These are phyloP conservation scores for Phytophthora crassamura DNA, from an alignment of 352 stramenopile genomes.

Conservation along the genomic window DNA sequence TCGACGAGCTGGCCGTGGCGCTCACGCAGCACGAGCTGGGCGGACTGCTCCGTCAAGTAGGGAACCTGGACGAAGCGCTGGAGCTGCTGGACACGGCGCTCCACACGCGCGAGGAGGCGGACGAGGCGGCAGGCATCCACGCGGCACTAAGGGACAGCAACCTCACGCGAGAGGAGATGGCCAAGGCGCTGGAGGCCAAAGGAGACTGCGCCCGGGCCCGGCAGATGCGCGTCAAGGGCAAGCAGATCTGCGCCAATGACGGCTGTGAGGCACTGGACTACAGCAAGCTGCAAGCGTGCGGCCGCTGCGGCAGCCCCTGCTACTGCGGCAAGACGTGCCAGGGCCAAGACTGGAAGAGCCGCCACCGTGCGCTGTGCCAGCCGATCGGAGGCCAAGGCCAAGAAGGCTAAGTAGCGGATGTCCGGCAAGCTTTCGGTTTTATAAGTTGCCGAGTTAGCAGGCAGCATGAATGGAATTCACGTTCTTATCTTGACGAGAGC, in stretches of 20 bases:
- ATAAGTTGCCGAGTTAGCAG: background rate
- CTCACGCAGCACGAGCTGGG: slow-evolving; percentile 67
- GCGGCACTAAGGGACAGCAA: slow-evolving; percentile 67
- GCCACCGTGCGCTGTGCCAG: slow-evolving; percentile 60
- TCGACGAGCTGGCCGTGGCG: slow-evolving; percentile 65
- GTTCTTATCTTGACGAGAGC: too few relatives aligned
- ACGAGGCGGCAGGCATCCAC: slow-evolving; percentile 37
- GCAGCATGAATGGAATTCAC: too few relatives aligned
- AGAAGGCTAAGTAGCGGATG: slow-evolving; percentile 7
- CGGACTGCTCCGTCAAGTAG: slow-evolving; percentile 53
- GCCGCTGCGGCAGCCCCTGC: slow-evolving; percentile 73
- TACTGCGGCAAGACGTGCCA: slow-evolving; percentile 77
- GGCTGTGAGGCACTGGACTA: slow-evolving; percentile 63
- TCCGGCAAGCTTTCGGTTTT: background rate
- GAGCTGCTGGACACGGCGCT: slow-evolving; percentile 61
- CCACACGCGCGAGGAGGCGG: slow-evolving; percentile 48
- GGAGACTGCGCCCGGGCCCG: slow-evolving; percentile 59
- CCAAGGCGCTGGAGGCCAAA: slow-evolving; percentile 71
- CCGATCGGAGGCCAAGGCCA: slow-evolving; percentile 8
- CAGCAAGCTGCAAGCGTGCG: slow-evolving; percentile 50
- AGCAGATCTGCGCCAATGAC: slow-evolving; percentile 62
- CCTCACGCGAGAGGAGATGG: slow-evolving; percentile 73
- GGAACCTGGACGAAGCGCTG: slow-evolving; percentile 57
- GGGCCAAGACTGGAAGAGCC: slow-evolving; percentile 69
- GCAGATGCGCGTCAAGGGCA: slow-evolving; percentile 43